Base-by-base conservation (phyloP, 2,329 filamentous ascomycete genomes). In the Neophaeococcomyces aloes region DNA sequence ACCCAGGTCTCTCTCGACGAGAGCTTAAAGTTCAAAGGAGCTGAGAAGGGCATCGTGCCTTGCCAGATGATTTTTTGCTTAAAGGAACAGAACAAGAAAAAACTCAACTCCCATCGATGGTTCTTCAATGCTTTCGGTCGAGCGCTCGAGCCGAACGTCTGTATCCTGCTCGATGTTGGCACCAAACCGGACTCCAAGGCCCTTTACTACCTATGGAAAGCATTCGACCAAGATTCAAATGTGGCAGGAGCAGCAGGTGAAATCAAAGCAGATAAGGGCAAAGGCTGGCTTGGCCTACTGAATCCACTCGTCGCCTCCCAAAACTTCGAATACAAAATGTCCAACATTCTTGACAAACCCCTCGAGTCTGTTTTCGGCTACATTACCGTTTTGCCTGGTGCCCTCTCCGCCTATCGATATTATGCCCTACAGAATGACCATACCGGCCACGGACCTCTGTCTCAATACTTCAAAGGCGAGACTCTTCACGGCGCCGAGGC, bases 271-370 rank as follows among this genome's bases (percentile, higher is more conserved):
- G 94, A 94, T 66, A 94, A 95, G 62, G 91, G 91, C 6, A 86
- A 81, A 53, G 79, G 76, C 18, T 88, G 86, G 59, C 69, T 79
- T 4, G 86, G 89, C 50, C 72, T 98, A 13, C 69, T 98, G 35
- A 98, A 98, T 57, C 91, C 91, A 0, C 72, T 98, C 4, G 89
- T 98, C 13, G 91, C 91, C 0, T 94, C 87, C 35, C 91, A 98
- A 58, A 98, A 98, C 61, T 98, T 98, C 54, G 91, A 98, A 69
- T 98, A 98, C 71, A 98, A 98, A 65, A 95, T 98, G 86, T 94
- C 87, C 31, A 98, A 98, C 57, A 98, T 98, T 57, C 72, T 98
- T 19, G 91, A 98, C 62, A 98, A 98, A 64, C 91, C 91, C 0
- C 70, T 98, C 2, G 91, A 98, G 62, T 94, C 86, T 0, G 89